Evolutionary conservation across 2,329 filamentous ascomycete species (phyloP).

Genomic region (Venturiaceae sp.): DNA sequence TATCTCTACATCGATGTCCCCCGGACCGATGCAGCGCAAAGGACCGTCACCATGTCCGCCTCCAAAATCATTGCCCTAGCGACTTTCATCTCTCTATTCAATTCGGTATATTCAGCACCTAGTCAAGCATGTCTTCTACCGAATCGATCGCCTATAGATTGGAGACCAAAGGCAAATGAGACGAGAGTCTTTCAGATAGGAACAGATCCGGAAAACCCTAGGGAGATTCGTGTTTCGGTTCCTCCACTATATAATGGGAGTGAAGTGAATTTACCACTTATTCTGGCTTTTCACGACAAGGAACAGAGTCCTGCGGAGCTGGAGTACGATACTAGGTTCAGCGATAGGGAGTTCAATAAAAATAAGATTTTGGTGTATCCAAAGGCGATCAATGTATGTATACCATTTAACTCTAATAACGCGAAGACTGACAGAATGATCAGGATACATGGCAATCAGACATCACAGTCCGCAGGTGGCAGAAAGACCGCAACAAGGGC

Average conservation of each 20-base stretch:
- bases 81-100: neutral
- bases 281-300: constrained; percentile 5
- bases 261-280: neutral
- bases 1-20: neutral
- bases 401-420: neutral
- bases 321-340: neutral
- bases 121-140: neutral
- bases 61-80: neutral
- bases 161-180: constrained; percentile 4
- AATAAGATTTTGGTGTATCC: constrained; percentile 6
- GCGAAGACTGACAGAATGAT: neutral
- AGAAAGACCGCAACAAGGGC: neutral
- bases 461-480: neutral
- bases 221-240: constrained; percentile 2
- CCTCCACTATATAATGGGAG: neutral
- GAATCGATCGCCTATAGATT: constrained; percentile 1
- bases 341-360: neutral
- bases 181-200: constrained; percentile 1
- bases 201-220: constrained; percentile 1
- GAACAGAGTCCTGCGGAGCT: neutral
- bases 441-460: constrained; percentile 7
- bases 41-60: neutral
- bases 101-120: neutral
- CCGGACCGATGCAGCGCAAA: neutral
- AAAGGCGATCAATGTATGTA: neutral